Evolutionary conservation across 1,284 basidiomycete species (phyloP).

Genomic region (Phlebopus sp.): DNA sequence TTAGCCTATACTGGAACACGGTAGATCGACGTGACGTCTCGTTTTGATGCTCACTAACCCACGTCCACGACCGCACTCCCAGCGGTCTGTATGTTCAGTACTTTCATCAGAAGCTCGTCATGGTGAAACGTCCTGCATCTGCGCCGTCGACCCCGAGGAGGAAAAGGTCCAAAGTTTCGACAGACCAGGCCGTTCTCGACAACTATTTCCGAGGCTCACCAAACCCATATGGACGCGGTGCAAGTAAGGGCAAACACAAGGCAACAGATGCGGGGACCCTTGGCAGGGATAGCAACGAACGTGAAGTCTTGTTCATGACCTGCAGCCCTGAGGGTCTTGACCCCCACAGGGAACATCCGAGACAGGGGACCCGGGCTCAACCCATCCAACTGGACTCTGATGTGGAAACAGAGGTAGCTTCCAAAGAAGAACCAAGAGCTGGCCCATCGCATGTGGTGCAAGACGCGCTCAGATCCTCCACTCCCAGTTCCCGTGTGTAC

Average conservation of each 20-base stretch:
- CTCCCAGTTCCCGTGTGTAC: neutral
- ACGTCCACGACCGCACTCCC: too few species aligned
- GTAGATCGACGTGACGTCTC: too few species aligned
- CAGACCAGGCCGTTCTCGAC: slow-evolving; percentile 23
- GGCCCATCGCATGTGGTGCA: neutral
- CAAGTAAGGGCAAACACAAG: slow-evolving; percentile 16
- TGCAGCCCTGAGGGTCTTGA: neutral
- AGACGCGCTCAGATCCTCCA: neutral
- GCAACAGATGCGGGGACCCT: slow-evolving; percentile 13
- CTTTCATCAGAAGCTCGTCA: slow-evolving; percentile 5
- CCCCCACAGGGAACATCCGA: neutral
- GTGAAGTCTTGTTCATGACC: slow-evolving; percentile 7
- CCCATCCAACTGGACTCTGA: slow-evolving; percentile 28
- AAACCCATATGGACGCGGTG: neutral
- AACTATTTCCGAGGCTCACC: slow-evolving; percentile 25
- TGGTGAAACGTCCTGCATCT: slow-evolving; percentile 25
- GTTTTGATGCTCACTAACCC: too few species aligned
- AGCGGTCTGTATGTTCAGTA: slow-evolving; percentile 13
- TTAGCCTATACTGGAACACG: too few species aligned
- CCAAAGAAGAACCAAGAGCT: neutral
- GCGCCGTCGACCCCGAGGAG: slow-evolving; percentile 11
- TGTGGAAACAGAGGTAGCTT: neutral
- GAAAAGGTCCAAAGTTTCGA: slow-evolving; percentile 21
- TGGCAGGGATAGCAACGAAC: slow-evolving; percentile 12
- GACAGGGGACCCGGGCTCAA: slow-evolving; percentile 23